A percentile compares a stretch with the other conserved stretches of the same genome.
These are phyloP conservation scores for Cercospora sp. DNA, from an alignment of 2,329 filamentous ascomycete species.

Conservation along the genomic window DNA sequence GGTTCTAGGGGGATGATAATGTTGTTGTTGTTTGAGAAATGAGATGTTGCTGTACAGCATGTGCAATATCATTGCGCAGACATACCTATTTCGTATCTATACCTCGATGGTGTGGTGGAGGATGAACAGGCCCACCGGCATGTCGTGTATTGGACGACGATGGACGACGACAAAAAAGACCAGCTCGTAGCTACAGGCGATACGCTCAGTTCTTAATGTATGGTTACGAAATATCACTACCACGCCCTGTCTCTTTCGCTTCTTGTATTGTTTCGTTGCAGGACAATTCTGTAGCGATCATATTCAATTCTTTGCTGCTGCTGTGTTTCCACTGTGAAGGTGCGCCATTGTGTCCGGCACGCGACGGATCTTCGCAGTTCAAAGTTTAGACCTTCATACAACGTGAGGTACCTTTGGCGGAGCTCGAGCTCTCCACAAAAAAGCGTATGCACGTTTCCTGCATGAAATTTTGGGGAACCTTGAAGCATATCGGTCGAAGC, in stretches of 20 bases:
- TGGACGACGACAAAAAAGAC: background rate
- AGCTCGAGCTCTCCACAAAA: background rate
- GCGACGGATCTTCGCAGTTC: background rate
- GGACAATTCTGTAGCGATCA: background rate
- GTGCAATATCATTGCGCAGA: background rate
- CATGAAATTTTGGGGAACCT: background rate
- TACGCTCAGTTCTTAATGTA: background rate
- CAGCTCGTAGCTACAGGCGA: background rate
- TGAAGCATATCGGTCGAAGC: background rate
- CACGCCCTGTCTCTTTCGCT: background rate
- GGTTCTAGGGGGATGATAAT: background rate
- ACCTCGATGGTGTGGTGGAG: background rate
- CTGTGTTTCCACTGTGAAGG: background rate
- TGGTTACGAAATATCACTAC: background rate
- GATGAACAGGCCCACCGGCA: background rate
- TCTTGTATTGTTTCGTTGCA: background rate
- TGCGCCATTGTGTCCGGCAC: background rate
- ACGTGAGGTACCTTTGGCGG: background rate
- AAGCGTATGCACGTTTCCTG: background rate
- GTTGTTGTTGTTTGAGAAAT: background rate
- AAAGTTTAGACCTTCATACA: background rate
- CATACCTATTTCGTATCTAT: background rate
- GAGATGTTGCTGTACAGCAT: constrained; percentile 1
- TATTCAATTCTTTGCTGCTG: background rate
- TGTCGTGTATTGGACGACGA: background rate